These are phyloP conservation scores for Talaromyces pinophilus DNA, from an alignment of 2,329 filamentous ascomycete genomes.

Conservation along the genomic window DNA sequence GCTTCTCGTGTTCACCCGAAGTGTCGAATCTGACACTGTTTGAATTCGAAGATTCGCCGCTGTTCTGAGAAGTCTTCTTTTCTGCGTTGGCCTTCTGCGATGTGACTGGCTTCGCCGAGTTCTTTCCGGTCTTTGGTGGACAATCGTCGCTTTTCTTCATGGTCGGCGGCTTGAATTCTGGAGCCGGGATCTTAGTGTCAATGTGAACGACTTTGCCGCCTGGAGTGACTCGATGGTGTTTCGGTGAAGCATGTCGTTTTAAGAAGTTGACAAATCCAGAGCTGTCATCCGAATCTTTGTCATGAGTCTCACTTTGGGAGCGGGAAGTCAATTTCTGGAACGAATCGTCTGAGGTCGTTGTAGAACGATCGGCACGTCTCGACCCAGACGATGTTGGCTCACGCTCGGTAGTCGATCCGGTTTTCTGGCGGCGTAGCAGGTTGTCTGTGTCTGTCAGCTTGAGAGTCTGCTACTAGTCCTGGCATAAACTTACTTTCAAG, in stretches of 20 bases:
- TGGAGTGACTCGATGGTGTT: constrained; percentile 52
- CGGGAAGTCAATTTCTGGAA: constrained; percentile 33
- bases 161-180: constrained; percentile 38
- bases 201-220: constrained; percentile 53
- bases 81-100: not conserved
- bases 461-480: too few relatives aligned
- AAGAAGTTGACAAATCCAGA: constrained; percentile 50
- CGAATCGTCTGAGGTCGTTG: constrained; percentile 23
- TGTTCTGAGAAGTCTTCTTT: constrained; percentile 10
- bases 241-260: constrained; percentile 51
- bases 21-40: constrained; percentile 13
- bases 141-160: constrained; percentile 25
- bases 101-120: constrained; percentile 2
- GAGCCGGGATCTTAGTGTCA: constrained; percentile 37
- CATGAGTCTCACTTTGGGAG: constrained; percentile 37
- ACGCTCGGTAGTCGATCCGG: constrained; percentile 28
- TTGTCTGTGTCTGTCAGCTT: constrained; percentile 27
- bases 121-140: constrained; percentile 14
- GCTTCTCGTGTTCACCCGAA: constrained; percentile 2
- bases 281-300: constrained; percentile 37
- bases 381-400: constrained; percentile 27
- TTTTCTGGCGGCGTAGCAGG: constrained; percentile 28
- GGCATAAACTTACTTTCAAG: constrained; percentile 33
- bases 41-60: constrained; percentile 12
- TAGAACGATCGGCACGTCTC: constrained; percentile 16